Percentiles rank a stretch among this genome's conserved stretches.
Conservation (phyloP, 495 filamentous ascomycete species). For the Wilcoxina mikolae region DNA sequence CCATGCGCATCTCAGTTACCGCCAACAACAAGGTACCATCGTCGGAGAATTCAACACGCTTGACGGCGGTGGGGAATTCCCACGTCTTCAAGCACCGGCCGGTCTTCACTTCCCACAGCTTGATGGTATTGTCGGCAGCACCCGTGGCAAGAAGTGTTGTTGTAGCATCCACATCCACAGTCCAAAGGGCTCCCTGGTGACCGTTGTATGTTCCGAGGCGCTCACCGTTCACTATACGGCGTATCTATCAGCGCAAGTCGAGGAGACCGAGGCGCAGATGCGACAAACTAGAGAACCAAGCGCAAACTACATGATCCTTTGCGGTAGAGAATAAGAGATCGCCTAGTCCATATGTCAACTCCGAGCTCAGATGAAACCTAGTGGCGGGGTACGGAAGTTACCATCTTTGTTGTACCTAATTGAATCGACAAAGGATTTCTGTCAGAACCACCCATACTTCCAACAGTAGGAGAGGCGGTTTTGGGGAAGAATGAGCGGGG, state of each 20-base stretch:
- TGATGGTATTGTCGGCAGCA: conserved; percentile 93
- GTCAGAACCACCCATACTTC: conserved; percentile 4
- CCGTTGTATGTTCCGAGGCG: conserved; percentile 89
- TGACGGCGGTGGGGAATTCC: conserved; percentile 92
- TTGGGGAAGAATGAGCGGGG: background rate
- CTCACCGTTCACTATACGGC: conserved; percentile 60
- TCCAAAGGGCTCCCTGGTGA: conserved; percentile 97
- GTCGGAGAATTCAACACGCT: conserved; percentile 88
- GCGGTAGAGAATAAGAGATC: conserved; percentile 94
- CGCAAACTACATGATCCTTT: conserved; percentile 94
- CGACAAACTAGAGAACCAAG: conserved; percentile 52
- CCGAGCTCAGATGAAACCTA: background rate
- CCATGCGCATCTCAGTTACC: conserved; percentile 96
- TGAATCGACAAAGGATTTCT: conserved; percentile 7
- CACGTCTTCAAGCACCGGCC: conserved; percentile 87
- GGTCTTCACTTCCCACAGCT: conserved; percentile 89
- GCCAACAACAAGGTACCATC: conserved; percentile 79
- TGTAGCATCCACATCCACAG: conserved; percentile 91
- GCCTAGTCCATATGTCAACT: conserved; percentile 33
- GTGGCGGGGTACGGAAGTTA: conserved; percentile 5
- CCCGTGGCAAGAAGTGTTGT: conserved; percentile 86
- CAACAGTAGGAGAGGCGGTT: background rate
- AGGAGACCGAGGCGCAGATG: conserved; percentile 6
- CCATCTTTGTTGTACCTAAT: conserved; percentile 69
- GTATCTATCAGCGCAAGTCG: background rate